A percentile compares a stretch with the other conserved stretches of the same genome.
Conservation (phyloP, 495 filamentous ascomycete species). For the Aspergillus coremiiformis region DNA sequence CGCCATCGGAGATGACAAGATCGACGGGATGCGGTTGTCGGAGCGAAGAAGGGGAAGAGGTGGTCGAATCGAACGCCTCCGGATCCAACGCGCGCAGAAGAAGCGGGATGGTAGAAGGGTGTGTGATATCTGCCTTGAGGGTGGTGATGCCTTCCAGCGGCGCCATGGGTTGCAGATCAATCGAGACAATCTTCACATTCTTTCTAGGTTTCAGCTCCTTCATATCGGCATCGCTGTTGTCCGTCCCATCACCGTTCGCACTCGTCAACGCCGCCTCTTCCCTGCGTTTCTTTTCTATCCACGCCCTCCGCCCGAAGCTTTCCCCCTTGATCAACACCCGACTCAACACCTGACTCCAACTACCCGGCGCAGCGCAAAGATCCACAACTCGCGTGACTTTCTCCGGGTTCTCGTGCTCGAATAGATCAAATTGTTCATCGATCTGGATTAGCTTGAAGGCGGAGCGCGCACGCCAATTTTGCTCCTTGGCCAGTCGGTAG, state of each 20-base stretch:
- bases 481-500: constrained; percentile 94
- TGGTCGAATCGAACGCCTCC: constrained; percentile 54
- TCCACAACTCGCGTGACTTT: constrained; percentile 89
- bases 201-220: constrained; percentile 48
- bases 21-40: constrained; percentile 66
- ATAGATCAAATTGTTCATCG: constrained; percentile 94
- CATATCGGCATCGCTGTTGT: constrained; percentile 25
- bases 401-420: constrained; percentile 51
- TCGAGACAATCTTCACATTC: constrained; percentile 87
- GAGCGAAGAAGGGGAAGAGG: constrained; percentile 31
- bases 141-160: constrained; percentile 86
- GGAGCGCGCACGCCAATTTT: constrained; percentile 93
- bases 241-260: constrained; percentile 27
- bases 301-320: constrained; percentile 73
- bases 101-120: constrained; percentile 86
- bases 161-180: constrained; percentile 93
- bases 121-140: constrained; percentile 91
- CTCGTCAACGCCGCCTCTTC: constrained; percentile 38
- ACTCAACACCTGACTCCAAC: constrained; percentile 94
- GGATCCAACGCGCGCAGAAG: constrained; percentile 79
- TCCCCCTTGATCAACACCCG: constrained; percentile 88
- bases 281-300: constrained; percentile 69
- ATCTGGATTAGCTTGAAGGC: constrained; percentile 97
- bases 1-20: constrained; percentile 89
- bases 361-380: constrained; percentile 90